These are phyloP conservation scores for Mycena galopus DNA, from an alignment of 768 basidiomycete genomes.

Conservation along the genomic window DNA sequence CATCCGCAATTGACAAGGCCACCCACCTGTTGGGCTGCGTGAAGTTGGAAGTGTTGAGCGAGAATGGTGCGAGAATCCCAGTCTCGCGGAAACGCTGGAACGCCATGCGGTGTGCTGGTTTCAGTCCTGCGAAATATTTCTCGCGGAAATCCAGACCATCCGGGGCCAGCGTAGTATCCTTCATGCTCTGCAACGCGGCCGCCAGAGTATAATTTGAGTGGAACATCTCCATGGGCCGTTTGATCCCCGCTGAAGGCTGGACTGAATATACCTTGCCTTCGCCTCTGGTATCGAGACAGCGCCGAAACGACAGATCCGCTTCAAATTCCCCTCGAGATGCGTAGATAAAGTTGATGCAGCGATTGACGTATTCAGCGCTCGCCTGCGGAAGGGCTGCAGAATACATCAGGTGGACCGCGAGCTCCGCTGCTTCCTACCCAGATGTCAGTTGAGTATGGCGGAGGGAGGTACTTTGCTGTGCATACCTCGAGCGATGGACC, in stretches of 20 bases:
- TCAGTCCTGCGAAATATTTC: conserved; percentile 48
- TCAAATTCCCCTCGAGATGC: conserved; percentile 25
- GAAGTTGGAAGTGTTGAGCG: conserved; percentile 42
- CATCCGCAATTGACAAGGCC: background rate
- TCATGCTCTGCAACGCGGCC: conserved; percentile 41
- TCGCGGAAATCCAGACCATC: conserved; percentile 54
- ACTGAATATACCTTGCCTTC: conserved; percentile 39
- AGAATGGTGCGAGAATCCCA: conserved; percentile 48
- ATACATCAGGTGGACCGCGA: conserved; percentile 51
- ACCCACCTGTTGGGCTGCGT: conserved; percentile 47
- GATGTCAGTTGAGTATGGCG: background rate
- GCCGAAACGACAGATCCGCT: conserved; percentile 28
- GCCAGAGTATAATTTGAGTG: conserved; percentile 40
- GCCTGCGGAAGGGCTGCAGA: conserved; percentile 44
- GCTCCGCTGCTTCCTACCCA: conserved; percentile 45
- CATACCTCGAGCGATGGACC: conserved; percentile 38
- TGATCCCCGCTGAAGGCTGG: conserved; percentile 35
- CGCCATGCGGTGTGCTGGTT: conserved; percentile 51
- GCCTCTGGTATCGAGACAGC: conserved; percentile 41
- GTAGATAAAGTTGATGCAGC: conserved; percentile 41
- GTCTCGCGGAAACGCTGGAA: conserved; percentile 45
- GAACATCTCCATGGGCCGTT: conserved; percentile 38
- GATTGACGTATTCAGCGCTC: conserved; percentile 43
- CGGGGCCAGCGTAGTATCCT: conserved; percentile 48
- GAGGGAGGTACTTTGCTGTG: background rate